Conservation (phyloP, 78 protist species). For the Capsaspora owczarzaki region DNA sequence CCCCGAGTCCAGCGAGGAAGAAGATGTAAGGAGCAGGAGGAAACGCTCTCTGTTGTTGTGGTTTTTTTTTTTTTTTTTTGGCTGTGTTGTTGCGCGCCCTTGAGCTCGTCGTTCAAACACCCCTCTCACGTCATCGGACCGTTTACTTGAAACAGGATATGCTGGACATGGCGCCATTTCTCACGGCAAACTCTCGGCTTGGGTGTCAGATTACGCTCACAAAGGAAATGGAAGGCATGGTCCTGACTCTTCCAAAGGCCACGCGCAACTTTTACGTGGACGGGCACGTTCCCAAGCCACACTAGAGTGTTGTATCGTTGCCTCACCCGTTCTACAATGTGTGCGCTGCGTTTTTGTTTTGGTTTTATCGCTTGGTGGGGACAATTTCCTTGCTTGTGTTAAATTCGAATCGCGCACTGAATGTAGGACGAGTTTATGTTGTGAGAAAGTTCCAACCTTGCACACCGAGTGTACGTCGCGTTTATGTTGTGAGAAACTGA, state of each 20-base stretch:
- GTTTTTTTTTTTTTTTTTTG: not conserved
- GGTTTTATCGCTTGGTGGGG: too few species aligned
- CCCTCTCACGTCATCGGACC: not conserved
- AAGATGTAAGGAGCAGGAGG: slow-evolving; percentile 21
- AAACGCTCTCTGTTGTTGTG: not conserved
- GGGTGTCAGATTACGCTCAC: slow-evolving; percentile 76
- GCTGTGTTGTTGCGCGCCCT: not conserved
- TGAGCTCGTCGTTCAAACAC: not conserved
- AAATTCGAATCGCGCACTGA: too few species aligned
- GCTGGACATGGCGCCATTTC: slow-evolving; percentile 80
- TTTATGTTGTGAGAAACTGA: too few species aligned
- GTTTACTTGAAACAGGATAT: slow-evolving; percentile 45
- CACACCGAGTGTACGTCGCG: too few species aligned
- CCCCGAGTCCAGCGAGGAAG: slow-evolving; percentile 72
- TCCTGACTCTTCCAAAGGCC: slow-evolving; percentile 48
- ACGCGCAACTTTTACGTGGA: slow-evolving; percentile 42
- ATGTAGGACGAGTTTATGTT: too few species aligned
- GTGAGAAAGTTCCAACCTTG: too few species aligned
- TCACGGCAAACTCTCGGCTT: slow-evolving; percentile 68
- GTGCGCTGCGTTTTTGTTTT: too few species aligned
- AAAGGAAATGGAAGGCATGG: slow-evolving; percentile 64
- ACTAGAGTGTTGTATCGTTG: too few species aligned
- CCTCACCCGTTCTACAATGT: too few species aligned
- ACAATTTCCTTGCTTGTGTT: too few species aligned
- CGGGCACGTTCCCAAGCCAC: slow-evolving; percentile 13